phyloP scores from a whole-genome alignment of 2,329 filamentous ascomycete species.

The Niveomyces coronatus region DNA sequence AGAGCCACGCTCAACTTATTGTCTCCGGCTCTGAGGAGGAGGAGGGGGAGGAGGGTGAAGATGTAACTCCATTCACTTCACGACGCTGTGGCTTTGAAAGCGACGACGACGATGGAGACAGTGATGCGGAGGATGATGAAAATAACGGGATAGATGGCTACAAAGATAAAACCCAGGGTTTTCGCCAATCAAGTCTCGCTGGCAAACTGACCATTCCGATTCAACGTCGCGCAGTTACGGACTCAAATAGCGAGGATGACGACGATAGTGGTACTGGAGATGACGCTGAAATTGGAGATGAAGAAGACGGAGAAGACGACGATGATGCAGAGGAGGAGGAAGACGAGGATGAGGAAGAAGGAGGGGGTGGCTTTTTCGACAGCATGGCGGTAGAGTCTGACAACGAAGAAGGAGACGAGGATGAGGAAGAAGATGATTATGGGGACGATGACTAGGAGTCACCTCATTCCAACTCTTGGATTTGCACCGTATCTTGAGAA shows the following conservation, averaged over 20 bases:
- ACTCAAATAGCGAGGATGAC: slow-evolving; percentile 12
- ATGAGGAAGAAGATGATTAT: slow-evolving; percentile 4
- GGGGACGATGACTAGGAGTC: slow-evolving; percentile 7
- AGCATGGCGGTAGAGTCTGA: slow-evolving; percentile 25
- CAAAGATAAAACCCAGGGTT: no score
- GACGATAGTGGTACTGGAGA: slow-evolving; percentile 12
- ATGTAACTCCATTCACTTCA: no score
- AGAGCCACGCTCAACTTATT: slow-evolving; percentile 6
- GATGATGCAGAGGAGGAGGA: slow-evolving; percentile 12
- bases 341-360: slow-evolving; percentile 15
- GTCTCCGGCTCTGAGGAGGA: slow-evolving; percentile 6
- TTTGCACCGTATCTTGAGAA: slow-evolving; percentile 5
- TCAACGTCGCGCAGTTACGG: not conserved
- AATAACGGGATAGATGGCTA: not conserved
- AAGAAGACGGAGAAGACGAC: slow-evolving; percentile 14
- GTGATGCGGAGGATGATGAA: slow-evolving; percentile 12
- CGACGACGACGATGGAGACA: slow-evolving; percentile 8
- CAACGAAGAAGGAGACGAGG: slow-evolving; percentile 12
- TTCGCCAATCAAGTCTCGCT: no score
- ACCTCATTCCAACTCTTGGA: slow-evolving; percentile 1
- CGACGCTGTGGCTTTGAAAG: slow-evolving; percentile 1
- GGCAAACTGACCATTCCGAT: no score
- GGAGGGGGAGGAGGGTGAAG: no score
- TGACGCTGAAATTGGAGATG: slow-evolving; percentile 11
- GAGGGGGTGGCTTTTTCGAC: slow-evolving; percentile 18